Conservation (phyloP, 2,329 filamentous ascomycete genomes). For the Phoma sp. region DNA sequence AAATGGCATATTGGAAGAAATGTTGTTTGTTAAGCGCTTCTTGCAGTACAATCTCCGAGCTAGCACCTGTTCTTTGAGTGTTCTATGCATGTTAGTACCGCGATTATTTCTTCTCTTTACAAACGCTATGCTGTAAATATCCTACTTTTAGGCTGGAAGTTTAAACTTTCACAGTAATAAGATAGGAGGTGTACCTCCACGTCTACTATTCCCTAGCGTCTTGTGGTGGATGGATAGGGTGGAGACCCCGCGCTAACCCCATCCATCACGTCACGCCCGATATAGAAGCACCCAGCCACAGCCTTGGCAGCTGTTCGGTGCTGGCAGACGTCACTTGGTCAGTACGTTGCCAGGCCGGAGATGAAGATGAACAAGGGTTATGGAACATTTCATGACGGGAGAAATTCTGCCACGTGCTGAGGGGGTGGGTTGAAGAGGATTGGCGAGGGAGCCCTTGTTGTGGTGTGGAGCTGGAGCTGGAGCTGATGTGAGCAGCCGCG, state of each 20-base stretch:
- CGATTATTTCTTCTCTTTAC: no score
- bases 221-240: no score
- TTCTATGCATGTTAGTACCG: no score
- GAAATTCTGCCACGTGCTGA: conserved; percentile 6
- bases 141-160: no score
- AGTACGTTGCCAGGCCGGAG: not conserved
- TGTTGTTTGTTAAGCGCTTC: no score
- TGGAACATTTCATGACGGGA: not conserved
- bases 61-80: no score
- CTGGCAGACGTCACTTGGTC: not conserved
- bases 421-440: not conserved
- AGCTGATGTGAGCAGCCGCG: conserved; percentile 12
- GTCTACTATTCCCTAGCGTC: no score
- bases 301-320: not conserved
- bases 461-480: not conserved
- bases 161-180: no score
- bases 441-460: conserved; percentile 12
- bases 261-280: not conserved
- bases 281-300: conserved; percentile 10
- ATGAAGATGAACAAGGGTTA: conserved; percentile 4
- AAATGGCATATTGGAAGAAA: no score
- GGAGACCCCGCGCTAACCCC: not conserved
- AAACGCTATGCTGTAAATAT: no score
- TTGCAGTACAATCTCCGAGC: no score
- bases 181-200: no score